Percentiles rank a stretch among this genome's conserved stretches.
Evolutionary conservation across 495 filamentous ascomycete genomes (phyloP).

Genomic region (Xylaria grammica): DNA sequence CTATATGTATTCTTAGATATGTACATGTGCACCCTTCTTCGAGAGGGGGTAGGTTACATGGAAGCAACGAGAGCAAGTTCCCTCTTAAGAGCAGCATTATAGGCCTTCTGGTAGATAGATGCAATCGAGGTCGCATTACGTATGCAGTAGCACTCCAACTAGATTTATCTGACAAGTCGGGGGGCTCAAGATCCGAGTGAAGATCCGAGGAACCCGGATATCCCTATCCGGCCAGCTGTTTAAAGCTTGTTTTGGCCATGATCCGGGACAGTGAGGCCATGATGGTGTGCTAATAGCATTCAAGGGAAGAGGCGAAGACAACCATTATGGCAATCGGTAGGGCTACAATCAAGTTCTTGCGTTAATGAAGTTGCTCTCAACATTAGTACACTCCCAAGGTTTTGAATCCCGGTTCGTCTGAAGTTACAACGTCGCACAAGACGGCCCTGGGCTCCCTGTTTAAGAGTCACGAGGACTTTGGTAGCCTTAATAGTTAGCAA

Average conservation of each 20-base stretch:
- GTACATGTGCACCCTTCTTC: not conserved
- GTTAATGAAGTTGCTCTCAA: too few species aligned
- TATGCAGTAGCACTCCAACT: not conserved
- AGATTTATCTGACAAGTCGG: not conserved
- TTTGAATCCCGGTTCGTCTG: too few species aligned
- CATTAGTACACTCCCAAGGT: too few species aligned
- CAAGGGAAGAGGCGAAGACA: too few species aligned
- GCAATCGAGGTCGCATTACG: conserved; percentile 7
- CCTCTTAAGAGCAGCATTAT: not conserved
- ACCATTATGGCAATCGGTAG: too few species aligned
- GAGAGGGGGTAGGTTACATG: not conserved
- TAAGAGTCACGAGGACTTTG: too few species aligned
- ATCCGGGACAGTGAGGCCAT: too few species aligned
- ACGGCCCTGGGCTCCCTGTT: too few species aligned
- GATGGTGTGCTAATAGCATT: not conserved
- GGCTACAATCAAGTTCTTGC: too few species aligned
- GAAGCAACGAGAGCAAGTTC: not conserved
- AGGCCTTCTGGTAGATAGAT: not conserved
- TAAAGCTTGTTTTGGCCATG: not conserved
- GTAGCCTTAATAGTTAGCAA: too few species aligned
- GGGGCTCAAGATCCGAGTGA: not conserved
- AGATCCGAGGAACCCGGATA: not conserved
- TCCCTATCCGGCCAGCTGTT: not conserved
- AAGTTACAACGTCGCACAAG: too few species aligned
- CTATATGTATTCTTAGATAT: not conserved